phyloP scores from a whole-genome alignment of 2,329 filamentous ascomycete species.

The Parastagonospora avenae region DNA sequence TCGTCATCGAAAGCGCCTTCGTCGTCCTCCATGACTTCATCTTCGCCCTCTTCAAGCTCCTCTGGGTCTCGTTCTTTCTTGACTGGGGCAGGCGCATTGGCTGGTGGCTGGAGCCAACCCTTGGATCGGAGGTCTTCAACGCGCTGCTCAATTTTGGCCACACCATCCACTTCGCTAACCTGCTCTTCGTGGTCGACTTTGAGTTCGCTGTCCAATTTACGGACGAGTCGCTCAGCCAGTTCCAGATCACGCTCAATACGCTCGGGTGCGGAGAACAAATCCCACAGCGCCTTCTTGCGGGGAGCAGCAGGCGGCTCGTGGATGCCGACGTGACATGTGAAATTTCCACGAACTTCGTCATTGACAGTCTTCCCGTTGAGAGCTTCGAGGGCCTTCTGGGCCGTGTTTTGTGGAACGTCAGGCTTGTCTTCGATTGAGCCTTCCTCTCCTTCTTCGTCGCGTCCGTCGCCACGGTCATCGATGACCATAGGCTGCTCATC shows the following conservation, averaged over 20 bases:
- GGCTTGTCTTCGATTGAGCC: slow-evolving; percentile 63
- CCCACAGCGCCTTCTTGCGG: slow-evolving; percentile 95
- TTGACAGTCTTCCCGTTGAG: slow-evolving; percentile 98
- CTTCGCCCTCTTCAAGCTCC: slow-evolving; percentile 78
- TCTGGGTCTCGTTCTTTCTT: slow-evolving; percentile 69
- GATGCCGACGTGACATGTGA: slow-evolving; percentile 95
- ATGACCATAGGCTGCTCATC: slow-evolving; percentile 66
- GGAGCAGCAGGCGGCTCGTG: slow-evolving; percentile 87
- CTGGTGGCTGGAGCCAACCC: slow-evolving; percentile 74
- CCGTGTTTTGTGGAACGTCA: slow-evolving; percentile 56
- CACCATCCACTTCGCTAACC: slow-evolving; percentile 61
- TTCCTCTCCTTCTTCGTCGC: slow-evolving; percentile 68
- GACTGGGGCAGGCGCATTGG: slow-evolving; percentile 54
- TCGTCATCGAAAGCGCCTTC: slow-evolving; percentile 74
- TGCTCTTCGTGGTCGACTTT: slow-evolving; percentile 66
- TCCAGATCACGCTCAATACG: slow-evolving; percentile 88
- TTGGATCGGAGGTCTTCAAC: slow-evolving; percentile 80
- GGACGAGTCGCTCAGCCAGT: slow-evolving; percentile 79
- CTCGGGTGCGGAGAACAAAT: slow-evolving; percentile 92
- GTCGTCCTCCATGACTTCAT: slow-evolving; percentile 63
- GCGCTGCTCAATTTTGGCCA: slow-evolving; percentile 80
- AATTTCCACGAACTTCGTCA: slow-evolving; percentile 90
- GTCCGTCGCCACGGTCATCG: slow-evolving; percentile 73
- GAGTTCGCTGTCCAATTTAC: slow-evolving; percentile 84
- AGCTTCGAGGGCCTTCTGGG: slow-evolving; percentile 88